These are phyloP conservation scores for Aspergillus jensenii DNA, from an alignment of 2,329 filamentous ascomycete species.

Conservation along the genomic window DNA sequence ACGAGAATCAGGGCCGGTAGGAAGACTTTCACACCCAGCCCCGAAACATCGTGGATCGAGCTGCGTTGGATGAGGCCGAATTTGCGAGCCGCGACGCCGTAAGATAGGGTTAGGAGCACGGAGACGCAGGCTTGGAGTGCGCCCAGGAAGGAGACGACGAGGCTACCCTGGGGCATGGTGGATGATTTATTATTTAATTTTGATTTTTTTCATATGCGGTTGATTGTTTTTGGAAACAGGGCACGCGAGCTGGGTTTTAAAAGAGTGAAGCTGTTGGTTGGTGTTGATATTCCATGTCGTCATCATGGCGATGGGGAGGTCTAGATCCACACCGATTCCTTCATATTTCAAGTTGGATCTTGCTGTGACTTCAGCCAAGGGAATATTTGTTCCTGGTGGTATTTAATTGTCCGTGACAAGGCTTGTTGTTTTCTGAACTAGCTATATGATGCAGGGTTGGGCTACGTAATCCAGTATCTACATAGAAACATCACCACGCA, in stretches of 20 bases:
- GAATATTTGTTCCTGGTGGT: background rate
- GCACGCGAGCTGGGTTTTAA: conserved; percentile 5
- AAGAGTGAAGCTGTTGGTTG: background rate
- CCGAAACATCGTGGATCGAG: conserved; percentile 54
- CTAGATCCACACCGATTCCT: background rate
- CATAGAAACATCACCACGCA: background rate
- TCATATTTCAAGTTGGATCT: background rate
- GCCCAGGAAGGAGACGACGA: conserved; percentile 45
- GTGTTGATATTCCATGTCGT: conserved; percentile 4
- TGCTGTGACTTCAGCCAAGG: conserved; percentile 1
- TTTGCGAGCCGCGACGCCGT: conserved; percentile 53
- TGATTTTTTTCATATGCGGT: background rate
- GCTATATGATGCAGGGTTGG: background rate
- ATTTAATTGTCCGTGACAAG: background rate
- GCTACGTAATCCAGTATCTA: too few species aligned
- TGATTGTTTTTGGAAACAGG: background rate
- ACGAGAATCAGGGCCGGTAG: conserved; percentile 55
- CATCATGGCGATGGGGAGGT: conserved; percentile 6
- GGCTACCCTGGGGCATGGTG: background rate
- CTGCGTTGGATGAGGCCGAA: conserved; percentile 49
- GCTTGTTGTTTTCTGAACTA: background rate
- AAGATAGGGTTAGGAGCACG: conserved; percentile 55
- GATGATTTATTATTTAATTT: background rate
- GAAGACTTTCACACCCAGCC: conserved; percentile 53
- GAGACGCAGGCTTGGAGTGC: conserved; percentile 57